These are phyloP conservation scores for Alternaria sp. DNA, from an alignment of 2,329 filamentous ascomycete genomes.

Conservation along the genomic window DNA sequence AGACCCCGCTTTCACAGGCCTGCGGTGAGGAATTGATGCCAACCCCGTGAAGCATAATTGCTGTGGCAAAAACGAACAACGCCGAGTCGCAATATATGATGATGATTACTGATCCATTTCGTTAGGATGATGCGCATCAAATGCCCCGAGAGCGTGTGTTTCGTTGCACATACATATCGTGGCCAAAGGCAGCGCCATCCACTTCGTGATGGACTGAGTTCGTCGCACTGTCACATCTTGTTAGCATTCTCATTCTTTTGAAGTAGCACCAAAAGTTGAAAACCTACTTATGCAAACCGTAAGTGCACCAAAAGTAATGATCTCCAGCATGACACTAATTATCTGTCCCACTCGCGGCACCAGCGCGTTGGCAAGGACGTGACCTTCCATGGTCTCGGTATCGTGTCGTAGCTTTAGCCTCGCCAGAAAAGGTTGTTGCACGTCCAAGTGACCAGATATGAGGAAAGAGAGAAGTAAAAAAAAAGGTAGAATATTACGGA, in stretches of 20 bases:
- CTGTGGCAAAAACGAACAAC: conserved; percentile 64
- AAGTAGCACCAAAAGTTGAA: not conserved
- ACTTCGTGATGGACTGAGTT: conserved; percentile 27
- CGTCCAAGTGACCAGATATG: not conserved
- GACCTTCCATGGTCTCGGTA: not conserved
- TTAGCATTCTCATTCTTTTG: not conserved
- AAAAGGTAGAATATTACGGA: not conserved
- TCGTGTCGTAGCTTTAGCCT: not conserved
- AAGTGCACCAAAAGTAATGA: conserved; percentile 31
- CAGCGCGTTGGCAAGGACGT: not conserved
- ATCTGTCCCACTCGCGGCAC: conserved; percentile 32
- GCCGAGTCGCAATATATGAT: conserved; percentile 67
- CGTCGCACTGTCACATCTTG: conserved; percentile 26
- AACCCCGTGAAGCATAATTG: conserved; percentile 63
- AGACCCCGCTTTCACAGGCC: conserved; percentile 64
- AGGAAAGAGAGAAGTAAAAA: not conserved
- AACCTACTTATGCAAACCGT: conserved; percentile 23
- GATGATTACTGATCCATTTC: conserved; percentile 59
- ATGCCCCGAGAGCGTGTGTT: not conserved
- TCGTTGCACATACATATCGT: conserved; percentile 19
- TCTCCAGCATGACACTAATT: conserved; percentile 29
- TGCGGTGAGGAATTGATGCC: conserved; percentile 59
- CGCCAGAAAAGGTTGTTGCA: not conserved
- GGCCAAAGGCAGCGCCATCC: conserved; percentile 29
- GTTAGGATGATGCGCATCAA: not conserved